These are phyloP conservation scores for Phytopythium cucurbitacearum DNA, from an alignment of 352 stramenopile species.

Conservation along the genomic window DNA sequence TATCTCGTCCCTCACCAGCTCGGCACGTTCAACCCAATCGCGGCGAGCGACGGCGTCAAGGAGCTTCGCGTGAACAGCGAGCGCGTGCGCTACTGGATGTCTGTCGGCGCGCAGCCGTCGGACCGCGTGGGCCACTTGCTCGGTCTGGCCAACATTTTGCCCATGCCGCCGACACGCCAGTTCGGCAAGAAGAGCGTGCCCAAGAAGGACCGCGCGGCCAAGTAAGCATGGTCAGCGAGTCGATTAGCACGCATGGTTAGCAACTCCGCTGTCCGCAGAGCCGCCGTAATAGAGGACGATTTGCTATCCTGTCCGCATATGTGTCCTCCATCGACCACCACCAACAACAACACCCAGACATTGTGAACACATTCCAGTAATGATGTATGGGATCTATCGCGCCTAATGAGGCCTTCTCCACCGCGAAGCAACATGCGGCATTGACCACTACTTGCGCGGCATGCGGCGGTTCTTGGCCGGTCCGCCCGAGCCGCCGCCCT, in stretches of 20 bases:
- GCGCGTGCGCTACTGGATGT: conserved; percentile 86
- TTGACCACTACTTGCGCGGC: neutral
- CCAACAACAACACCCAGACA: too few species aligned
- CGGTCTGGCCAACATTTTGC: conserved; percentile 77
- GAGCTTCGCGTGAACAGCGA: conserved; percentile 86
- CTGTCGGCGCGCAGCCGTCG: conserved; percentile 80
- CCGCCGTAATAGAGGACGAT: too few species aligned
- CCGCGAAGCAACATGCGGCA: neutral
- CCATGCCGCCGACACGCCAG: conserved; percentile 77
- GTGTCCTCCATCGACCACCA: too few species aligned
- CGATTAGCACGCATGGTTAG: neutral
- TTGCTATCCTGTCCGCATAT: too few species aligned
- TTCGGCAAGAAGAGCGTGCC: conserved; percentile 84
- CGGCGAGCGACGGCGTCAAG: conserved; percentile 78
- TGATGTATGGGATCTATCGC: too few species aligned
- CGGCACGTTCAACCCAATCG: conserved; percentile 86
- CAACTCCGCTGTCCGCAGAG: neutral
- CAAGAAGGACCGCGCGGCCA: conserved; percentile 72
- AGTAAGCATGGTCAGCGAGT: conserved; percentile 11
- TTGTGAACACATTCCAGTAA: too few species aligned
- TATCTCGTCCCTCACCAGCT: conserved; percentile 37
- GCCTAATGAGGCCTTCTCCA: too few species aligned
- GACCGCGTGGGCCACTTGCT: conserved; percentile 80
- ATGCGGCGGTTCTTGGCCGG: conserved; percentile 9
- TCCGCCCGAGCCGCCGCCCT: conserved; percentile 81